phyloP scores from a whole-genome alignment of 768 basidiomycete species.

The Melanogaster broomeanus region DNA sequence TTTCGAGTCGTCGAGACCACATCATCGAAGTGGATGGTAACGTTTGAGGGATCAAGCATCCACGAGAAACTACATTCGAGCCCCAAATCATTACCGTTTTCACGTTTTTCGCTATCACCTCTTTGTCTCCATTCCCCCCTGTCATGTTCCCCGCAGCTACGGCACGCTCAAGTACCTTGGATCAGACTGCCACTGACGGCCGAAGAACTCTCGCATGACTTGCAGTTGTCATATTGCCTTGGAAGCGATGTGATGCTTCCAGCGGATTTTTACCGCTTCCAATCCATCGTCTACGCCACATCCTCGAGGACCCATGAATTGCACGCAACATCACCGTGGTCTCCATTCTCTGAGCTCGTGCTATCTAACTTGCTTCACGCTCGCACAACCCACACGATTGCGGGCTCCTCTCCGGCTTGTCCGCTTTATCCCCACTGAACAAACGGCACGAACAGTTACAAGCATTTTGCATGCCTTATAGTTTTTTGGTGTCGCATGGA shows the following conservation, averaged over 20 bases:
- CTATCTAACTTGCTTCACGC: neutral
- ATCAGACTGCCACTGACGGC: constrained; percentile 13
- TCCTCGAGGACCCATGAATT: constrained; percentile 8
- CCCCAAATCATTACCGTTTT: constrained; percentile 22
- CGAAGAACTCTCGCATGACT: constrained; percentile 1
- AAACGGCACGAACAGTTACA: constrained; percentile 3
- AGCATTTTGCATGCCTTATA: constrained; percentile 3
- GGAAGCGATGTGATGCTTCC: constrained; percentile 20
- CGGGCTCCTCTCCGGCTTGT: constrained; percentile 1
- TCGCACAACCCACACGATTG: constrained; percentile 11
- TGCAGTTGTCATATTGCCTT: neutral
- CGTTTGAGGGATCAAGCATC: neutral
- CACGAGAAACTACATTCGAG: constrained; percentile 3
- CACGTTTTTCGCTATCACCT: constrained; percentile 21
- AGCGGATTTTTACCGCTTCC: neutral
- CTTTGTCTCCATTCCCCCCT: constrained; percentile 17
- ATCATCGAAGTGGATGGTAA: neutral
- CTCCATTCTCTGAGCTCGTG: constrained; percentile 13
- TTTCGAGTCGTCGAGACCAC: neutral
- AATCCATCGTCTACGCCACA: constrained; percentile 8
- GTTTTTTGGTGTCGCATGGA: constrained; percentile 14
- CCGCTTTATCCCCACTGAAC: constrained; percentile 25
- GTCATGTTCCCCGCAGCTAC: constrained; percentile 13
- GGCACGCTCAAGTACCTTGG: constrained; percentile 7
- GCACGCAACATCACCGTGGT: constrained; percentile 11